Base-by-base conservation (phyloP, 495 filamentous ascomycete species). In the Talaromyces thailandensis region DNA sequence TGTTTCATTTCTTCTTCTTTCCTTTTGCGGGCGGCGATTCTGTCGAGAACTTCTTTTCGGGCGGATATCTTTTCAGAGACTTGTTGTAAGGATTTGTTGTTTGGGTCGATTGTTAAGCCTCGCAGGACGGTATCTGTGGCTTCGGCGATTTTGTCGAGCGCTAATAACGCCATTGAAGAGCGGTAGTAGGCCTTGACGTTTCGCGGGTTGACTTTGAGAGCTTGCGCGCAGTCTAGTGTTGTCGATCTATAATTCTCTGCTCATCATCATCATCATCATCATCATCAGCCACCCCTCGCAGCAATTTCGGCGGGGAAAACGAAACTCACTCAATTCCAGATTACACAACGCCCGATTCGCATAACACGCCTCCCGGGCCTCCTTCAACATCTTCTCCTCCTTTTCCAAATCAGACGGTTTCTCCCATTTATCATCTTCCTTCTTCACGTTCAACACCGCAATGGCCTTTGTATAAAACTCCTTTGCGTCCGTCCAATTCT, bases 161-260 rank as follows among this genome's bases (percentile, higher is more conserved):
- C 84, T 21, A 92, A 76, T 63, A 94, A 81, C 6, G 94, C 93
- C 64, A 80, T 77, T 0, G 88, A 82, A 28, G 88, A 89, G 60
- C 94, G 88, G 71, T 96, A 98, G 70, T 84, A 89, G 4, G 93
- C 92, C 75, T 98, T 98, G 67, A 93, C 69, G 70, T 94, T 95
- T 56, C 64, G 71, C 6, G 85, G 80, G 72, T 96, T 92, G 26
- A 96, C 78, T 35, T 85, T 83, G 45, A 98, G 79, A 4, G 89
- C 87, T n/a, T 83, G 76, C 2, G 88, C 88, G 71, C 91, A 92
- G 75, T 98, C 94, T 18, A 86, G 77, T 56, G 85, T 92, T 70
- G 88, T 89, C 59, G 85, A 85, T 53, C 93, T 85, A 74, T 93
- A 93, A 75, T 98, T 98, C 65, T 84, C 85, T 85, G 67, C 4